Evolutionary conservation across 2,329 filamentous ascomycete species (phyloP).

Genomic region (Herpomyces periplanetae): DNA sequence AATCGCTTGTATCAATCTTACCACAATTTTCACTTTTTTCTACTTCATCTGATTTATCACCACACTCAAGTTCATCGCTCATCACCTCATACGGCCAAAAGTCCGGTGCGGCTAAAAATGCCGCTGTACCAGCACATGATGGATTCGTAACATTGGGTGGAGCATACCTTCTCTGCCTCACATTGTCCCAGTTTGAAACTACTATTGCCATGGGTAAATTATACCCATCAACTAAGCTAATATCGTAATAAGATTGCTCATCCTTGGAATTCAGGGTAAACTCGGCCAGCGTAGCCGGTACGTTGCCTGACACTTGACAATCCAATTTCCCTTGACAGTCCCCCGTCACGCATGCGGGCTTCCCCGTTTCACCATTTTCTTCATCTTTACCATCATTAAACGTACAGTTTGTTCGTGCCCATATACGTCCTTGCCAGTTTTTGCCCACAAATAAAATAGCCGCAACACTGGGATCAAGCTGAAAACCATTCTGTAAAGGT

Average conservation of each 20-base stretch:
- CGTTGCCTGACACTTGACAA: constrained; percentile 27
- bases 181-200: constrained; percentile 14
- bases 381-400: constrained; percentile 22
- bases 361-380: constrained; percentile 10
- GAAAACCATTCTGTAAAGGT: constrained; percentile 25
- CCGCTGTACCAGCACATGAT: constrained; percentile 29
- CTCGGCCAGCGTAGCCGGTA: constrained; percentile 37
- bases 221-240: constrained; percentile 51
- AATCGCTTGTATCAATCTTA: too few relatives aligned
- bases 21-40: too few relatives aligned
- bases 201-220: constrained; percentile 27
- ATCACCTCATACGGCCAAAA: too few relatives aligned
- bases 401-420: constrained; percentile 49
- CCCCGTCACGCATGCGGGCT: constrained; percentile 24
- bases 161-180: constrained; percentile 17
- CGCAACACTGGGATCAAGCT: constrained; percentile 17
- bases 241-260: constrained; percentile 39
- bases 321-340: constrained; percentile 31
- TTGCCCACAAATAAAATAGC: constrained; percentile 21
- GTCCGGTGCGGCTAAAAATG: constrained; percentile 12
- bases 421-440: constrained; percentile 44
- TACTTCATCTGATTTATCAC: too few relatives aligned
- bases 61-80: too few relatives aligned
- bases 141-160: constrained; percentile 37
- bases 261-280: constrained; percentile 31